Percentiles rank a stretch among this genome's conserved stretches.
phyloP scores from a whole-genome alignment of 768 basidiomycete genomes.

The Fomitopsis pulvina region DNA sequence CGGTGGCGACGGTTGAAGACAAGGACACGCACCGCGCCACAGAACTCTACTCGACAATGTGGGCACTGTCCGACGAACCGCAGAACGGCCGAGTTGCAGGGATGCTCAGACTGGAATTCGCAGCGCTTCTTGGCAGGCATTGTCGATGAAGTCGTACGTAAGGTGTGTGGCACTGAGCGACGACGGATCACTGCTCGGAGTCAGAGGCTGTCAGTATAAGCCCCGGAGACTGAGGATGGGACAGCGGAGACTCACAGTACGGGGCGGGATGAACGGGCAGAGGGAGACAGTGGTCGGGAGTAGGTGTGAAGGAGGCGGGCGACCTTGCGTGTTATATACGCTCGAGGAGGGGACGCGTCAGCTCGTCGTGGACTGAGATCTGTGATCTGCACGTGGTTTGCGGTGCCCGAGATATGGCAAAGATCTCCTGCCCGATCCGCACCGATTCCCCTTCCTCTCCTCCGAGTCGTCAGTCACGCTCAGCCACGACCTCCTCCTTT shows the following conservation, averaged over 20 bases:
- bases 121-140: conserved; percentile 90
- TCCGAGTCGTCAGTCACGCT: background rate
- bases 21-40: conserved; percentile 52
- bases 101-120: conserved; percentile 51
- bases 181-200: background rate
- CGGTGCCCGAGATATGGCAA: conserved; percentile 14
- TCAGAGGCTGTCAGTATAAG: background rate
- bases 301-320: conserved; percentile 10
- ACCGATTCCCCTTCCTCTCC: background rate
- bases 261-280: background rate
- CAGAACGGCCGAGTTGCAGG: conserved; percentile 74
- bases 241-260: conserved; percentile 6
- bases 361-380: conserved; percentile 19
- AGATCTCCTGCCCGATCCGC: conserved; percentile 19
- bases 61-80: conserved; percentile 84
- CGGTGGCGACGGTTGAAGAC: conserved; percentile 2
- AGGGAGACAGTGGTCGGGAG: conserved; percentile 6
- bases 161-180: background rate
- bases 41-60: conserved; percentile 74
- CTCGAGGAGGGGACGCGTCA: conserved; percentile 24
- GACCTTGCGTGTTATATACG: conserved; percentile 18
- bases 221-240: background rate
- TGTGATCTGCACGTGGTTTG: conserved; percentile 22
- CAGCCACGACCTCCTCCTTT: background rate
- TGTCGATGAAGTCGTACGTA: conserved; percentile 10